Percentiles rank a stretch among this genome's conserved stretches.
Conservation (phyloP, 2,329 filamentous ascomycete genomes). For the Fonsecaea pedrosoi region DNA sequence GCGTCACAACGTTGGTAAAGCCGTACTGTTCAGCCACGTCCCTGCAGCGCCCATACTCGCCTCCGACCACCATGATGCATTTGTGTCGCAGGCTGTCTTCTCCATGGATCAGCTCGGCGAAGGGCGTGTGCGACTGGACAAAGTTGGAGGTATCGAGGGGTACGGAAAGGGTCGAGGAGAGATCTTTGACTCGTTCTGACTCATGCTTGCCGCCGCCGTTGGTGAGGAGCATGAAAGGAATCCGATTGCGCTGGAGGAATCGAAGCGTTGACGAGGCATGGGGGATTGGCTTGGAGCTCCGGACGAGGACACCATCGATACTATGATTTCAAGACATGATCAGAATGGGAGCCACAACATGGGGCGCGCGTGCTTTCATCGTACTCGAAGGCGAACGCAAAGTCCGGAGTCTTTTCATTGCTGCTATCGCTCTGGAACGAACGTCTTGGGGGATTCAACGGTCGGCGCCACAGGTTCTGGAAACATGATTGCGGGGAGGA, state of each 20-base stretch:
- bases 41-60: slow-evolving; percentile 70
- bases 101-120: slow-evolving; percentile 71
- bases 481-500: background rate
- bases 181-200: slow-evolving; percentile 71
- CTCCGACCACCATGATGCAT: slow-evolving; percentile 77
- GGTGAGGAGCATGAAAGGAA: slow-evolving; percentile 93
- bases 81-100: slow-evolving; percentile 62
- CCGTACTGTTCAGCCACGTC: slow-evolving; percentile 77
- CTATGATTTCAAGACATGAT: slow-evolving; percentile 47
- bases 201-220: slow-evolving; percentile 93
- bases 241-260: slow-evolving; percentile 73
- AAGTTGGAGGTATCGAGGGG: slow-evolving; percentile 71
- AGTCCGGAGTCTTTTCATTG: slow-evolving; percentile 29
- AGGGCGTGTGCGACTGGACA: slow-evolving; percentile 90
- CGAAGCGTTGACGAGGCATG: slow-evolving; percentile 76
- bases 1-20: slow-evolving; percentile 81
- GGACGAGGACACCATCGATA: slow-evolving; percentile 95
- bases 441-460: background rate
- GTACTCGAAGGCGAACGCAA: slow-evolving; percentile 41
- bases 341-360: slow-evolving; percentile 4
- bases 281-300: slow-evolving; percentile 77
- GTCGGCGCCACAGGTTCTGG: background rate
- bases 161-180: slow-evolving; percentile 70
- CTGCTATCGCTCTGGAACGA: slow-evolving; percentile 19
- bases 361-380: background rate